Evolutionary conservation across 176 grass and related monocot species (phyloP), one percentile per base, ranked within the genome.

Genomic region (Thalia dealbata): DNA sequence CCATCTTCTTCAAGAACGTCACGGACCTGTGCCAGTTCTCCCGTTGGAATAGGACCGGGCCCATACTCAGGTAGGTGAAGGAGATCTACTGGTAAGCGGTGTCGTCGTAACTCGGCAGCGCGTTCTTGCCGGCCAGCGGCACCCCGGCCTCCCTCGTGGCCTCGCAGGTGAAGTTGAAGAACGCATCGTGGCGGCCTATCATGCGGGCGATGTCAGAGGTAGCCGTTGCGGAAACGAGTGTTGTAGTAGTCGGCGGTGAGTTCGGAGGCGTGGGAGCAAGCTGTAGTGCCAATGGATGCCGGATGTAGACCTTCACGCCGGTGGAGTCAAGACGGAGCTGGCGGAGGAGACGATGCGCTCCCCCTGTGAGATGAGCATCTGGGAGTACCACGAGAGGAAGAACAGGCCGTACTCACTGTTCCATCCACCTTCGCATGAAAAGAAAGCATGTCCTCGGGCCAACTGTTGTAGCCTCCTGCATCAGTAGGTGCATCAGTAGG

Each of bases 281-380:
- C 52, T 52, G 32, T 74, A 74, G 72, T 74, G 72, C 72, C 72
- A 74, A 52, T 74, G 72, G 51, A 74, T 74, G 52, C 72, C 72
- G 51, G 72, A 74, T 52, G 28, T 52, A 74, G 30, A 74, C 60
- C 52, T 74, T 74, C 18, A 74, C 72, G 28, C 30, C 52, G 51
- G 72, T 58, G 51, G 52, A 35, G 10, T 60, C 4, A 74, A 74
- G 72, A 74, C 19, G 19, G 72, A 58, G 10, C 29, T 42, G 27
- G 72, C 52, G 18, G 72, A 19, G 29, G 72, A 74, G 52, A 74
- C 5, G 8, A 74, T 52, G 29, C 29, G 52, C 72, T 74, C 72
- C 16, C 72, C 72, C 21, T 74, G 72, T 14, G 59, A 52, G 3
- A 74, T 26, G 9, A 74, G 72, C 52, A 74, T 74, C 72, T 74